These are phyloP conservation scores for Leccinum disarticulatum DNA, from an alignment of 768 basidiomycete species.

Conservation along the genomic window DNA sequence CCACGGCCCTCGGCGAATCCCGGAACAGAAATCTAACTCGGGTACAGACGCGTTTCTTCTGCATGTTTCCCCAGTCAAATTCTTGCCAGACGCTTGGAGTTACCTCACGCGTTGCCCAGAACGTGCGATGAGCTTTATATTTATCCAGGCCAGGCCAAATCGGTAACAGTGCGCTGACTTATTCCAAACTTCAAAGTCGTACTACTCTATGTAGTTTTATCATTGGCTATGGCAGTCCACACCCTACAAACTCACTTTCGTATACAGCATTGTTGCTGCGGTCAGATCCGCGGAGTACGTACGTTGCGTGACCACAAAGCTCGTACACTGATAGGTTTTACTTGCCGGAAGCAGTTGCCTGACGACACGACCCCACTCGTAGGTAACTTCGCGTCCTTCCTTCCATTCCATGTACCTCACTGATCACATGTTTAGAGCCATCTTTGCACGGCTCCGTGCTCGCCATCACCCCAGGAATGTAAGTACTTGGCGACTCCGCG, in stretches of 20 bases:
- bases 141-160: background rate
- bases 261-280: slow-evolving; percentile 12
- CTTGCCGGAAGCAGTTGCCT: slow-evolving; percentile 2
- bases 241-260: slow-evolving; percentile 7
- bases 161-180: slow-evolving; percentile 9
- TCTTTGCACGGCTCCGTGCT: slow-evolving; percentile 7
- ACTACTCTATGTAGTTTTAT: background rate
- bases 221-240: slow-evolving; percentile 12
- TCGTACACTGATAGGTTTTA: slow-evolving; percentile 6
- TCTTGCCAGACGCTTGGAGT: slow-evolving; percentile 2
- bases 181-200: slow-evolving; percentile 2
- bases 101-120: slow-evolving; percentile 5
- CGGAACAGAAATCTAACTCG: slow-evolving; percentile 9
- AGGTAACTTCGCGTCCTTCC: background rate
- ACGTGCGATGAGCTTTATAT: background rate
- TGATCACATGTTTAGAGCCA: slow-evolving; percentile 5
- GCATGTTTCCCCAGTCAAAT: background rate
- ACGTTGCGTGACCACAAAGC: slow-evolving; percentile 1
- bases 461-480: slow-evolving; percentile 13
- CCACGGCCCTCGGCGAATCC: slow-evolving; percentile 15
- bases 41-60: background rate
- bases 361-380: slow-evolving; percentile 5
- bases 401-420: slow-evolving; percentile 19
- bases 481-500: slow-evolving; percentile 1
- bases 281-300: slow-evolving; percentile 23